Evolutionary conservation across 1,284 basidiomycete genomes (phyloP), one percentile per base, ranked within the genome.

Genomic region (Pholiota adiposa): DNA sequence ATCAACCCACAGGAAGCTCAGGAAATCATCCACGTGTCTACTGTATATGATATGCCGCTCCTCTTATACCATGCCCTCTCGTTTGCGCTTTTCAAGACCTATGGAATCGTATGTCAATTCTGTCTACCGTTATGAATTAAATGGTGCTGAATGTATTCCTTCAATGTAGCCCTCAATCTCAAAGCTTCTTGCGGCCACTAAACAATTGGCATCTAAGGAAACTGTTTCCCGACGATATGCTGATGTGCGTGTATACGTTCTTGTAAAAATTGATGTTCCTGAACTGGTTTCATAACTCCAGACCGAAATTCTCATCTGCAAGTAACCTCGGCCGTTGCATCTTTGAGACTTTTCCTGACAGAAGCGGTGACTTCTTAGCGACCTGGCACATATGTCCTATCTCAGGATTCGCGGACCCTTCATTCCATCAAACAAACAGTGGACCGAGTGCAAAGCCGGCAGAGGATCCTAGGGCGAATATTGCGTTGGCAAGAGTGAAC

Each of bases 11-110:
- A 75, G 48, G 79, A 82, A 49, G 80, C 80, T 4, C 80, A 82
- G 68, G 66, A 75, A 33, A 73, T 83, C 25, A 63, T 78, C 19
- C 66, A 70, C 18, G 60, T 73, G 2, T 69, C 72, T 1, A 58
- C 61, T 2, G 57, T 69, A 16, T 80, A 75, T 58, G 81, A 83
- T 59, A 79, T 81, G 78, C 79, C 80, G 2, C 54, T 65, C 7
- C 58, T 83, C 2, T 54, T 77, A 53, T 69, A 72, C 29, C 74
- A 77, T 62, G 67, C 79, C 0, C 55, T 79, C 23, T 69, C 77
- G 0, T 81, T 82, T 65, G 81, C 79, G 1, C 64, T 83, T 41
- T 81, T 82, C 72, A 81, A 81, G 65, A 82, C 80, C 3, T 81
- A 79, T 70, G 78, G 68, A 1, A 76, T 82, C 54, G 81, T 83